These are phyloP conservation scores for Bipolaris cookei DNA, from an alignment of 2,329 filamentous ascomycete genomes.

Conservation along the genomic window DNA sequence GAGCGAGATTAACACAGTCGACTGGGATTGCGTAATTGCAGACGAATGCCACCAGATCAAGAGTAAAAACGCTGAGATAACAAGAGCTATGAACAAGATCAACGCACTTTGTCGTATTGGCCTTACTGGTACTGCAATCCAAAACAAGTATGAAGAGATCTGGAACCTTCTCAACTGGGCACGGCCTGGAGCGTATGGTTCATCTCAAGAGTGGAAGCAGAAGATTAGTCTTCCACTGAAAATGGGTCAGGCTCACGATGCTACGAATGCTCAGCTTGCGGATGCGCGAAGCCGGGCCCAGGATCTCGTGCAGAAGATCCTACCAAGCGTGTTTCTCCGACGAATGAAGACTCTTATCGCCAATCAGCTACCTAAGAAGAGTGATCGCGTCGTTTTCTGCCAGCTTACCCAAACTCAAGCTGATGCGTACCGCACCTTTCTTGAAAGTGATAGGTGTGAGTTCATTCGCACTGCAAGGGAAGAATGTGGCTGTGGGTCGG, in stretches of 20 bases:
- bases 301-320: slow-evolving; percentile 82
- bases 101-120: slow-evolving; percentile 93
- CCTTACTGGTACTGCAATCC: slow-evolving; percentile 92
- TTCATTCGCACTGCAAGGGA: slow-evolving; percentile 72
- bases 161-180: slow-evolving; percentile 98
- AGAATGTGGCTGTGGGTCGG: slow-evolving; percentile 71
- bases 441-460: slow-evolving; percentile 73
- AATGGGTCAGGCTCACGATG: slow-evolving; percentile 90
- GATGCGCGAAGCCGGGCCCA: slow-evolving; percentile 80
- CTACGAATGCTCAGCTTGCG: slow-evolving; percentile 81
- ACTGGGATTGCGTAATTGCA: slow-evolving; percentile 93
- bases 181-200: slow-evolving; percentile 76
- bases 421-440: slow-evolving; percentile 80
- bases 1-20: slow-evolving; percentile 77
- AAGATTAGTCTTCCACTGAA: slow-evolving; percentile 81
- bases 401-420: slow-evolving; percentile 82
- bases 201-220: slow-evolving; percentile 75
- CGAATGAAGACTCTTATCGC: slow-evolving; percentile 93
- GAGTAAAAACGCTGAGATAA: slow-evolving; percentile 75
- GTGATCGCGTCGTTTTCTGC: slow-evolving; percentile 92
- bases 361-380: slow-evolving; percentile 92
- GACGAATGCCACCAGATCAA: slow-evolving; percentile 95
- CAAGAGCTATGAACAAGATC: slow-evolving; percentile 84
- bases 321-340: slow-evolving; percentile 88
- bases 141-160: slow-evolving; percentile 96